A percentile compares a stretch with the other conserved stretches of the same genome.
Evolutionary conservation across 208 protist genomes (phyloP).

Genomic region (Blechomonas ayalai): DNA sequence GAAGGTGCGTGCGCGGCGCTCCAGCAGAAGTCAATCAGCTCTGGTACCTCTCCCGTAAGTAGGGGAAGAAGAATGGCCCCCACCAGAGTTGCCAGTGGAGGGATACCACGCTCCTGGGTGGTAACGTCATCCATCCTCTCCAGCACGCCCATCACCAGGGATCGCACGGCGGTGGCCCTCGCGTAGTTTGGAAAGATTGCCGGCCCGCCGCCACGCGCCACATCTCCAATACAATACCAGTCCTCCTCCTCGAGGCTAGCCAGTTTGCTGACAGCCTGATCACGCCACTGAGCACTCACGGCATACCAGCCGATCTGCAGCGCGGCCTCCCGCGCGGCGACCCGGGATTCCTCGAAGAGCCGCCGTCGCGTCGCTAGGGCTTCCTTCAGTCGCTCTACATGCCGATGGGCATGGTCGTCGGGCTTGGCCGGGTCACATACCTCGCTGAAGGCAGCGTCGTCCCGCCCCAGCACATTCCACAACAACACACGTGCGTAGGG

Average conservation of each 20-base stretch:
- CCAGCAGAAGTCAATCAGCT: conserved; percentile 9
- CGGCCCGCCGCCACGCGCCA: conserved; percentile 14
- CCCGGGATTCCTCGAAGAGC: conserved; percentile 29
- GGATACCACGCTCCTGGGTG: conserved; percentile 15
- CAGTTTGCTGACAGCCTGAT: conserved; percentile 57
- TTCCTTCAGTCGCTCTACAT: conserved; percentile 18
- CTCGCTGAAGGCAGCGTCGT: conserved; percentile 36
- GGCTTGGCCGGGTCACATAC: conserved; percentile 24
- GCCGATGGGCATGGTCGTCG: conserved; percentile 5
- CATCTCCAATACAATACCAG: conserved; percentile 64
- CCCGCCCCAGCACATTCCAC: conserved; percentile 61
- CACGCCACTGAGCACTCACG: conserved; percentile 77
- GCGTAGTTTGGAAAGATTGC: conserved; percentile 78
- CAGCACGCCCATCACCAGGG: conserved; percentile 35
- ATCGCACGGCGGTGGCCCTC: conserved; percentile 11
- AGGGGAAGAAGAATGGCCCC: conserved; percentile 25
- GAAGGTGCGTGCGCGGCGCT: background rate
- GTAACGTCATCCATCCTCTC: conserved; percentile 42
- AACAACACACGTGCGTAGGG: conserved; percentile 64
- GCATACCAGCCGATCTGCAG: conserved; percentile 72
- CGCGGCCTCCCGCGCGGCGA: conserved; percentile 28
- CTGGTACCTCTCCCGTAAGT: conserved; percentile 16
- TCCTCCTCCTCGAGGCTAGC: conserved; percentile 54
- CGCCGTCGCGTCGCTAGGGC: conserved; percentile 7
- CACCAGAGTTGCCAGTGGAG: conserved; percentile 21